Conservation (phyloP, 2,329 filamentous ascomycete genomes). For the Penicillium hordei region DNA sequence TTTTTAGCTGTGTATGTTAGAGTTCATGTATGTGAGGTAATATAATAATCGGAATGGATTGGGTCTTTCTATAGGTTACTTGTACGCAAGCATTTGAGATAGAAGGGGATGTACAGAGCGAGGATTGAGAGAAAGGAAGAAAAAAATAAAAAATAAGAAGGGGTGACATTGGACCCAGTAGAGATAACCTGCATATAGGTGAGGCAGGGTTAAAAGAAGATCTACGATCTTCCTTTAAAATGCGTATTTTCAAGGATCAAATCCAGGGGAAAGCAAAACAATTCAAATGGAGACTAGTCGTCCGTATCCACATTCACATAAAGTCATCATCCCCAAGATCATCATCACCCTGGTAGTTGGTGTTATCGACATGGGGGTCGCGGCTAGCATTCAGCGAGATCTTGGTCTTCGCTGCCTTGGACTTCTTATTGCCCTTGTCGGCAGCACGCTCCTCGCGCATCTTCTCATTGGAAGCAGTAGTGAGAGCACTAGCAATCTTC, state of each 20-base stretch:
- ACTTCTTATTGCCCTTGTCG: slow-evolving; percentile 95
- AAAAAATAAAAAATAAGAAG: neutral
- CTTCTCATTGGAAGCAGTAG: slow-evolving; percentile 94
- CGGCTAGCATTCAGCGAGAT: slow-evolving; percentile 68
- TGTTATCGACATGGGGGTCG: slow-evolving; percentile 65
- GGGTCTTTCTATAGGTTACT: slow-evolving; percentile 21
- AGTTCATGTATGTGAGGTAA: neutral
- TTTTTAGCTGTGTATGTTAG: neutral
- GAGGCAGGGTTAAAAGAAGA: neutral
- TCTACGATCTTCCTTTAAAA: neutral
- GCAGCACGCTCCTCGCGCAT: slow-evolving; percentile 96
- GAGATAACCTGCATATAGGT: neutral
- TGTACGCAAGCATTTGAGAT: slow-evolving; percentile 6
- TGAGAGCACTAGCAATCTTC: slow-evolving; percentile 84
- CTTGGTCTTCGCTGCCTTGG: slow-evolving; percentile 95
- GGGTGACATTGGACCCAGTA: neutral
- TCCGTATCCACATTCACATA: slow-evolving; percentile 41
- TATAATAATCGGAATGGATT: slow-evolving; percentile 7
- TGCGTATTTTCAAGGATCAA: slow-evolving; percentile 15
- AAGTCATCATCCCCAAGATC: slow-evolving; percentile 68
- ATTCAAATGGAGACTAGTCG: slow-evolving; percentile 15
- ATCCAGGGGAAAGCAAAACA: slow-evolving; percentile 8
- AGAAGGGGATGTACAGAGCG: slow-evolving; percentile 17
- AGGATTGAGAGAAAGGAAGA: neutral
- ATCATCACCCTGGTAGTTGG: slow-evolving; percentile 78